A percentile compares a stretch with the other conserved stretches of the same genome.
Conservation (phyloP, 2,329 filamentous ascomycete genomes). For the Podosphaera leucotricha region DNA sequence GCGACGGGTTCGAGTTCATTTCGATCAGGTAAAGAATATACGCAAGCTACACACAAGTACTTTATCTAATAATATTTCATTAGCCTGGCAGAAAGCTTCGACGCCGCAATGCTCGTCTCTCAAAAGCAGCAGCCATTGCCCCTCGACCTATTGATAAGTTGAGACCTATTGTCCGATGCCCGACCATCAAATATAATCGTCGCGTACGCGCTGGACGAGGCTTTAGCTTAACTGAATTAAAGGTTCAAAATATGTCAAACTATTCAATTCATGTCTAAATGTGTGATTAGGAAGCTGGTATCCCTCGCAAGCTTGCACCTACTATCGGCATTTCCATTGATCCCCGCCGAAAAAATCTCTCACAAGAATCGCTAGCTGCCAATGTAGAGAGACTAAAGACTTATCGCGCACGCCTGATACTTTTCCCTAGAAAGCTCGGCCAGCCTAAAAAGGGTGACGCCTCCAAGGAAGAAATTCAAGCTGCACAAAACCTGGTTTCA, state of each 20-base stretch:
- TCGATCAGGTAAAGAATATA: slow-evolving; percentile 68
- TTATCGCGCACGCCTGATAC: slow-evolving; percentile 87
- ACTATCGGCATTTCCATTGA: slow-evolving; percentile 97
- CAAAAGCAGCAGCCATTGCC: slow-evolving; percentile 86
- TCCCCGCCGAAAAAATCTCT: slow-evolving; percentile 88
- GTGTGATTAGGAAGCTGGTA: slow-evolving; percentile 63
- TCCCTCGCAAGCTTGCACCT: slow-evolving; percentile 77
- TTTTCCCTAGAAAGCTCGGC: slow-evolving; percentile 90
- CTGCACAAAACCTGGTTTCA: slow-evolving; percentile 35
- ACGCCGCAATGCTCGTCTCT: slow-evolving; percentile 72
- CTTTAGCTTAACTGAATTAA: slow-evolving; percentile 93
- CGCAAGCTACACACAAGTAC: slow-evolving; percentile 10
- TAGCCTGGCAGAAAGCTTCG: slow-evolving; percentile 92
- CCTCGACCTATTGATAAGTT: slow-evolving; percentile 95
- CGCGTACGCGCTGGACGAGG: slow-evolving; percentile 88
- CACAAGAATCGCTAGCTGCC: slow-evolving; percentile 76
- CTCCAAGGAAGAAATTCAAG: slow-evolving; percentile 52
- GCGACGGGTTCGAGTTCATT: slow-evolving; percentile 95
- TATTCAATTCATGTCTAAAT: slow-evolving; percentile 3
- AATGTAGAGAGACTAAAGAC: slow-evolving; percentile 97
- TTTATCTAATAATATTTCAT: slow-evolving; percentile 8
- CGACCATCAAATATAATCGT: slow-evolving; percentile 98
- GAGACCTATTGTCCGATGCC: slow-evolving; percentile 89
- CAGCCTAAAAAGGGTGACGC: slow-evolving; percentile 85
- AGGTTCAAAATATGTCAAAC: slow-evolving; percentile 40